Base-by-base conservation (phyloP, 192 early-diverging fungal genomes). In the Gaertneriomyces semiglobifer region DNA sequence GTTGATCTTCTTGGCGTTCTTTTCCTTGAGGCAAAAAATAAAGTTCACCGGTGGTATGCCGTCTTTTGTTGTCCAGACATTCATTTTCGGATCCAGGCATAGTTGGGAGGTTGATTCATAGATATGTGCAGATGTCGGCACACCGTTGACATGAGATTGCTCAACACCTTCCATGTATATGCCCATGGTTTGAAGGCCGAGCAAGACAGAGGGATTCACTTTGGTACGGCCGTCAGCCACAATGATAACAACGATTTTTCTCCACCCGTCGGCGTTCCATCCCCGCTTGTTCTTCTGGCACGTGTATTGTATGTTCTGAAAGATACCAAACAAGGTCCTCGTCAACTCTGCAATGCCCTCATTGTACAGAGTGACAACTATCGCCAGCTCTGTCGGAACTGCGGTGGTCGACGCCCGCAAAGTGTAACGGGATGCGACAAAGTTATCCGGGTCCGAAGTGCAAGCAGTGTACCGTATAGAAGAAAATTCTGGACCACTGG, bases 1-100 rank as follows among this genome's bases (percentile, higher is more conserved):
- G 64, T 81, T 92, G 68, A 92, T 85, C 73, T 92, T 92, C 67
- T 91, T 92, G 65, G 80, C 78, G 66, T 92, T 92, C 70, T 91
- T 85, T 78, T 92, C 91, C 69, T 92, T 92, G 11, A 92, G 71
- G 74, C 87, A 88, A 68, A 92, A 92, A 14, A 92, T 66, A 10
- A 89, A 43, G 50, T 92, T 89, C 39, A 88, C 77, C 60, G 89
- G 89, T 10, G 87, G 86, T 18, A 62, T 60, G 10, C 82, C 84
- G 45, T 85, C 77, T 16, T 74, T 70, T n/a, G 66, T 68, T 46
- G 81, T 83, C 69, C 81, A 80, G 47, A 86, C 76, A 53, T 84
- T 74, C 83, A 89, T 83, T 9, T 86, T 81, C 12, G 84, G 77
- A 38, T 91, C 91, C 50, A 92, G 80, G 33, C 78, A 78, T 39